Base-by-base conservation (phyloP, 345 rosid genomes). In the Euphorbia tirucalli region DNA sequence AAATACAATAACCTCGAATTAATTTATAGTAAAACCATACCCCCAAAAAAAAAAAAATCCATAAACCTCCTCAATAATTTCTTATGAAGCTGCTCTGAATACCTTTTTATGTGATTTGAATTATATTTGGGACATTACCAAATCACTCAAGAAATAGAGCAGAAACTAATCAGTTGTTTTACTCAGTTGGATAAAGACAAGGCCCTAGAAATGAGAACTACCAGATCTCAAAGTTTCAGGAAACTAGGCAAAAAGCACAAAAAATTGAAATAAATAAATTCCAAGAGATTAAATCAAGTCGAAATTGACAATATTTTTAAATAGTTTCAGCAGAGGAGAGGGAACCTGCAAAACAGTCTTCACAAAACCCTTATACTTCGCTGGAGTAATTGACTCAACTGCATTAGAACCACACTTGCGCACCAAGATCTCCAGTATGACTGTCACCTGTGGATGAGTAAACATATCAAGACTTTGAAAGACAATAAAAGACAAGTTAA, bases 391-490 rank as follows among this genome's bases (percentile, higher is more conserved):
- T 5, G 63, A 73, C 67, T 86, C 83, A 72, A 95, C 88, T 35
- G 92, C 87, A 55, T 86, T 83, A 69, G 82, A 80, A 74, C 99
- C 93, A 66, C 99, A 95, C 77, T 92, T 95, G 82, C 97, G 83
- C 31, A 84, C 78, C 82, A 89, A 69, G 57, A 95, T 92, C 83
- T 95, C 99, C 79, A 92, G 80, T 73, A 95, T 92, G 76, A 90
- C 75, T 31, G 88, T 88, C 43, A 95, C 97, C 98, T 94, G 74
- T 19, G 67, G 58, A 70, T 58, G 73, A 44, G 41, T 16, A 58
- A 69, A 57, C 31, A 11, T 39, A 44, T 37, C 35, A 74, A 16
- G 59, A 11, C n/a, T 43, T 24, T 62, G 70, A 41, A 64, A 28
- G 28, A 44, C 27, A 60, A 2, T 48, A 31, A 43, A n/a, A 61